A percentile compares a stretch with the other conserved stretches of the same genome.
phyloP scores from a whole-genome alignment of 345 rosid species.

The Raphanus sativus region DNA sequence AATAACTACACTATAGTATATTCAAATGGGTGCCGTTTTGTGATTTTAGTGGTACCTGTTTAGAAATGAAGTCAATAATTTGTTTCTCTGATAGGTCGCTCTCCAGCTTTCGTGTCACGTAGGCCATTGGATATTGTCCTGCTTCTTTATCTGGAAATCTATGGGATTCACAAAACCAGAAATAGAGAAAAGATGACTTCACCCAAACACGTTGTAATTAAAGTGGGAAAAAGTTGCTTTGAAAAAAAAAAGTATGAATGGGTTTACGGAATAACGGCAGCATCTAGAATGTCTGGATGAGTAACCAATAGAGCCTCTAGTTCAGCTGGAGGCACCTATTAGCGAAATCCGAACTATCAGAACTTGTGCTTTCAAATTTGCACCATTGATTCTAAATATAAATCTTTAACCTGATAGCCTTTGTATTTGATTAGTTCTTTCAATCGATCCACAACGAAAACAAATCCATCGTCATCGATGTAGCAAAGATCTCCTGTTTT shows the following conservation, averaged over 20 bases:
- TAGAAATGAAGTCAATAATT: conserved; percentile 63
- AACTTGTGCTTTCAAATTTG: background rate
- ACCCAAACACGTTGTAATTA: background rate
- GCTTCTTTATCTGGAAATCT: conserved; percentile 52
- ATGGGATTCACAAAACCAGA: background rate
- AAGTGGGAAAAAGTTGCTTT: too few species aligned
- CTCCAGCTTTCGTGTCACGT: conserved; percentile 56
- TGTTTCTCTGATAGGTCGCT: conserved; percentile 42
- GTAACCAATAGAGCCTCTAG: conserved; percentile 68
- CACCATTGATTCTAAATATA: background rate
- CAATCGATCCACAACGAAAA: background rate
- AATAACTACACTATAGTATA: background rate
- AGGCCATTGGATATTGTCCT: conserved; percentile 85
- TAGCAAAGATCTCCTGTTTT: background rate
- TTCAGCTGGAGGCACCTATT: conserved; percentile 87
- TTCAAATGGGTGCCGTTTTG: background rate
- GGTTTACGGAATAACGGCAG: conserved; percentile 70
- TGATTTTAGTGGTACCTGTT: conserved; percentile 45
- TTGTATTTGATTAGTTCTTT: conserved; percentile 1
- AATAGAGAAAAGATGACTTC: background rate
- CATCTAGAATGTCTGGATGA: conserved; percentile 63
- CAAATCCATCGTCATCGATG: background rate
- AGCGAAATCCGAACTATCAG: background rate
- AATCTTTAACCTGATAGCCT: background rate
- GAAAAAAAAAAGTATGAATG: background rate